phyloP scores from a whole-genome alignment of 495 filamentous ascomycete genomes.

The Penicillium robsamsonii region DNA sequence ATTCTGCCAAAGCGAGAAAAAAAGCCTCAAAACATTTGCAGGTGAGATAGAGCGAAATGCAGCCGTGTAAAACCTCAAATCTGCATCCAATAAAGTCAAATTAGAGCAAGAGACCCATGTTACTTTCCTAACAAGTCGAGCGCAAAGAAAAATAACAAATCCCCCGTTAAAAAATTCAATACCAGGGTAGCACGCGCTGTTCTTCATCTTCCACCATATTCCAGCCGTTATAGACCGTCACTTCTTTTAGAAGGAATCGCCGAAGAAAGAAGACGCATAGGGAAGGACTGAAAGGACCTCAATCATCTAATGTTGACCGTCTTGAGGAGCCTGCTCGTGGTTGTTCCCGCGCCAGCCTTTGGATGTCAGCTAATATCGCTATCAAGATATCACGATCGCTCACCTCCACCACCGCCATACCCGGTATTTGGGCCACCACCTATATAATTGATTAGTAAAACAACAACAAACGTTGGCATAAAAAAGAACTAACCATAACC shows the following conservation, averaged over 20 bases:
- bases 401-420: constrained; percentile 38
- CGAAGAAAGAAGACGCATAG: constrained; percentile 4
- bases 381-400: constrained; percentile 10
- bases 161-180: background rate
- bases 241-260: constrained; percentile 12
- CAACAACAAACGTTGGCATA: background rate
- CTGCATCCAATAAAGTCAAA: background rate
- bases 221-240: constrained; percentile 15
- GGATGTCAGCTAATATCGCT: background rate
- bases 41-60: background rate
- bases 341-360: constrained; percentile 37
- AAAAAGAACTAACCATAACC: constrained; percentile 28
- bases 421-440: constrained; percentile 34
- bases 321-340: constrained; percentile 23
- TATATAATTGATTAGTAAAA: background rate
- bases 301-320: constrained; percentile 18
- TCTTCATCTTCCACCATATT: constrained; percentile 16
- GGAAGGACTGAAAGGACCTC: background rate
- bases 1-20: constrained; percentile 4
- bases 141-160: constrained; percentile 1
- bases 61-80: constrained; percentile 1
- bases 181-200: background rate
- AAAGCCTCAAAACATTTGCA: background rate
- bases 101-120: background rate
- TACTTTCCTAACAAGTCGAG: background rate